Evolutionary conservation across 192 early-diverging fungal species (phyloP).

Genomic region (Gonapodya prolifera): DNA sequence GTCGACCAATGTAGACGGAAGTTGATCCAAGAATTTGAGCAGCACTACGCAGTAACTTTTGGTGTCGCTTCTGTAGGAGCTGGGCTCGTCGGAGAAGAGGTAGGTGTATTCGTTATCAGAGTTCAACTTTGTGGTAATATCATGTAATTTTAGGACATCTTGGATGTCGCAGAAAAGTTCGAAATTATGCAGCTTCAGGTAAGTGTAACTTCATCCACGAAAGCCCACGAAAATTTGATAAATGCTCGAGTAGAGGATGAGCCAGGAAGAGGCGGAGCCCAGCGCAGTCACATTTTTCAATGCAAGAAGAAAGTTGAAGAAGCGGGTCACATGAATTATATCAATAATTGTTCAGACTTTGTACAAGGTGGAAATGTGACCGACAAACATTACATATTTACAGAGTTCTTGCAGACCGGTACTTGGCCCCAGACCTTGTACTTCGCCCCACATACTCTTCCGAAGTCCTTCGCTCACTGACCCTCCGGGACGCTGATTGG

Average conservation of each 20-base stretch:
- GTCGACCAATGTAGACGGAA: constrained; percentile 44
- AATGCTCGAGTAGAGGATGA: background rate
- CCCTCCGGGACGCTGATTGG: too few species aligned
- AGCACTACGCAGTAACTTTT: constrained; percentile 24
- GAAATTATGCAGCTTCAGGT: constrained; percentile 38
- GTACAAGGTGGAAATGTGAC: too few species aligned
- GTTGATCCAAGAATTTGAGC: constrained; percentile 46
- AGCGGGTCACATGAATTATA: background rate
- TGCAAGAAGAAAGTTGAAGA: background rate
- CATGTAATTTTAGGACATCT: constrained; percentile 22
- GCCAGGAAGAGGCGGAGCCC: background rate
- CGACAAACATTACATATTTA: too few species aligned
- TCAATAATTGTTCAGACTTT: too few species aligned
- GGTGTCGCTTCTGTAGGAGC: constrained; percentile 6
- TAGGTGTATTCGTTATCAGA: background rate
- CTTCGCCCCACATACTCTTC: background rate
- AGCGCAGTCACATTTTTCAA: background rate
- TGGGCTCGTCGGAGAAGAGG: constrained; percentile 4
- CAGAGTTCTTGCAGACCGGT: background rate
- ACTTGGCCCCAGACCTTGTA: background rate
- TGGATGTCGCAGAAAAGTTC: constrained; percentile 52
- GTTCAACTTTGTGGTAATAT: background rate
- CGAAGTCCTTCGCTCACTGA: too few species aligned
- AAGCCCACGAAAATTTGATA: background rate
- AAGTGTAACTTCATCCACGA: background rate